phyloP scores from a whole-genome alignment of 2,329 filamentous ascomycete genomes.

The Moelleriella libera region DNA sequence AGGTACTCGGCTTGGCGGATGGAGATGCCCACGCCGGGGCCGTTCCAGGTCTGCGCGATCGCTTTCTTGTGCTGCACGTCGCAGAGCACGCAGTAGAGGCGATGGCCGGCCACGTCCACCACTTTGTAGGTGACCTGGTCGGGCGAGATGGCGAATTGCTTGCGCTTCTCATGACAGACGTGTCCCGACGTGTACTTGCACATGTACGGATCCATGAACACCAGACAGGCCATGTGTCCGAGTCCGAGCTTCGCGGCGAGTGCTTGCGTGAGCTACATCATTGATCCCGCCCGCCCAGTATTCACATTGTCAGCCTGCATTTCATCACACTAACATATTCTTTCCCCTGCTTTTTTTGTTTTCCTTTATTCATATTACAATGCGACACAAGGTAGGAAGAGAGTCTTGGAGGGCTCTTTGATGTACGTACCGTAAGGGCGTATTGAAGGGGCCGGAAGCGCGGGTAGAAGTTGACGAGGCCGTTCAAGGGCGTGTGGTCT shows the following conservation, averaged over 20 bases:
- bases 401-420: too few relatives aligned
- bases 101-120: constrained; percentile 26
- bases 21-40: constrained; percentile 30
- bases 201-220: constrained; percentile 17
- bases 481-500: constrained; percentile 18
- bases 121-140: constrained; percentile 22
- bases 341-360: too few relatives aligned
- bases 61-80: constrained; percentile 19
- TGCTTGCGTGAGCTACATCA: constrained; percentile 18
- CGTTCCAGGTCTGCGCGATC: constrained; percentile 29
- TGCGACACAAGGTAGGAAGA: too few relatives aligned
- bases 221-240: constrained; percentile 12
- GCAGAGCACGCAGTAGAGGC: constrained; percentile 29
- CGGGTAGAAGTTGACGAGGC: constrained; percentile 29
- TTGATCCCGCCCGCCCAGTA: background rate
- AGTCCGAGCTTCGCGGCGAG: constrained; percentile 18
- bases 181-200: constrained; percentile 16
- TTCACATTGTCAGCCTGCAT: background rate
- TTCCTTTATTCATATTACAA: too few relatives aligned
- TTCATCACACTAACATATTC: background rate
- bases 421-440: constrained; percentile 15
- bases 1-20: constrained; percentile 29
- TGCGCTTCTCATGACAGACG: constrained; percentile 19
- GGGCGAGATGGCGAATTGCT: constrained; percentile 17
- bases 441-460: constrained; percentile 27